Evolutionary conservation across 345 rosid genomes (phyloP), one percentile per base, ranked within the genome.

Genomic region (Boechera retrofracta): DNA sequence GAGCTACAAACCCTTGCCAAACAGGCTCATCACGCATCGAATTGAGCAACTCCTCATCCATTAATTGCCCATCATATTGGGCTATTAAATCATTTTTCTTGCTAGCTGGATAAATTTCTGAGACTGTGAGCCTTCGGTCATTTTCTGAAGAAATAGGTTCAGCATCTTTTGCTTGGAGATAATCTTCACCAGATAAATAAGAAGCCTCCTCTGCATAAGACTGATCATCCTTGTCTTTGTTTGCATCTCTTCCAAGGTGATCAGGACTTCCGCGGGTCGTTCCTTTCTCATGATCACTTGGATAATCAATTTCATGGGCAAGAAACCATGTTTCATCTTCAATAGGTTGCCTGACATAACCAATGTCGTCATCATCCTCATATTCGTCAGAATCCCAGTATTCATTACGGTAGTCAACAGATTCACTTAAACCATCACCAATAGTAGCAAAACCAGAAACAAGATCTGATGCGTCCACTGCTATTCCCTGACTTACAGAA

Each of bases 381-480:
- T 96, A 96, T 77, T 96, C 97, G 62, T 96, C 99, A 39, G 99
- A 96, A 74, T 96, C 99, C 99, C 99, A 96, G 82, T 91, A 93
- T 41, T 96, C 97, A 61, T 96, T 89, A 35, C 88, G 89, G 72
- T 89, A 93, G 82, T 96, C 98, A 71, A 92, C 79, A 41, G 97
- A 88, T 87, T 91, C 98, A 85, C 95, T 91, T 66, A 89, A 81
- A 78, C 97, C 99, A 84, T 93, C 98, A 71, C 97, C 99, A 33
- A 91, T 82, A 33, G 99, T 93, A 66, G 98, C 99, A 87, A 96
- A 93, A 67, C 99, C 98, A 64, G 99, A 96, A 79, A 93, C 92
- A 71, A 96, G 82, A 88, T 96, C 99, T 77, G 96, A 93, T 67
- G 97, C 80, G 81, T 96, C 99, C 85, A 89, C 99, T 36, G 96